A percentile compares a stretch with the other conserved stretches of the same genome.
These are phyloP conservation scores for Cryptococcus deneoformans DNA, from an alignment of 1,284 basidiomycete species.

Conservation along the genomic window DNA sequence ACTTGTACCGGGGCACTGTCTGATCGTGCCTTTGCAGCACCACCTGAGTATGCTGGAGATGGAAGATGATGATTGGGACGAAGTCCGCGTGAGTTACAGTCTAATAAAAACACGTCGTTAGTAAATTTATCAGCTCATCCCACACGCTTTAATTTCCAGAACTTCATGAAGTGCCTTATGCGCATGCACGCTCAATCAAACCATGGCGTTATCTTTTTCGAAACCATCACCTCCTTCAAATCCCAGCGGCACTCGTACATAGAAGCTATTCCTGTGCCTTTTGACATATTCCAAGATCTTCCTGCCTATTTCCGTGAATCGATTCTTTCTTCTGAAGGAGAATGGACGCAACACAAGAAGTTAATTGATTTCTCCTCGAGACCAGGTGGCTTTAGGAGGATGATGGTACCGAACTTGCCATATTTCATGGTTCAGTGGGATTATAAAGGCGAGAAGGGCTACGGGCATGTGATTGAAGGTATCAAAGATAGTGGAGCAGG, in stretches of 20 bases:
- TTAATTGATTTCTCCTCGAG: conserved; percentile 87
- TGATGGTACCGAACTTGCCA: conserved; percentile 93
- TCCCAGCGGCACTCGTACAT: conserved; percentile 88
- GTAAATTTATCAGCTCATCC: neutral
- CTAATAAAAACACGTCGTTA: conserved; percentile 4
- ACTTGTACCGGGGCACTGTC: conserved; percentile 76
- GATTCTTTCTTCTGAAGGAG: conserved; percentile 83
- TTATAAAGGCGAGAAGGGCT: conserved; percentile 86
- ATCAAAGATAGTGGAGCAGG: conserved; percentile 55
- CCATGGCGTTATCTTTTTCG: conserved; percentile 88
- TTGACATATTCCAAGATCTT: conserved; percentile 66
- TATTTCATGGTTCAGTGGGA: conserved; percentile 99
- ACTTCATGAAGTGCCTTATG: conserved; percentile 99
- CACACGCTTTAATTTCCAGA: conserved; percentile 55
- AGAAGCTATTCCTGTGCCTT: conserved; percentile 81
- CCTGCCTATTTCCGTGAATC: conserved; percentile 97
- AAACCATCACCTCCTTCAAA: conserved; percentile 82
- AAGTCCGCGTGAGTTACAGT: conserved; percentile 68
- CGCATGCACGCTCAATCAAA: conserved; percentile 86
- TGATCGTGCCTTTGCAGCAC: conserved; percentile 95
- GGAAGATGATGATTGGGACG: conserved; percentile 98
- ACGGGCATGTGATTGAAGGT: conserved; percentile 95
- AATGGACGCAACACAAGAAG: conserved; percentile 98
- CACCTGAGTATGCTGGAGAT: conserved; percentile 86
- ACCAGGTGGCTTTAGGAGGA: conserved; percentile 83